A percentile compares a stretch with the other conserved stretches of the same genome.
phyloP scores from a whole-genome alignment of 345 rosid species.

The Moringa oleifera region DNA sequence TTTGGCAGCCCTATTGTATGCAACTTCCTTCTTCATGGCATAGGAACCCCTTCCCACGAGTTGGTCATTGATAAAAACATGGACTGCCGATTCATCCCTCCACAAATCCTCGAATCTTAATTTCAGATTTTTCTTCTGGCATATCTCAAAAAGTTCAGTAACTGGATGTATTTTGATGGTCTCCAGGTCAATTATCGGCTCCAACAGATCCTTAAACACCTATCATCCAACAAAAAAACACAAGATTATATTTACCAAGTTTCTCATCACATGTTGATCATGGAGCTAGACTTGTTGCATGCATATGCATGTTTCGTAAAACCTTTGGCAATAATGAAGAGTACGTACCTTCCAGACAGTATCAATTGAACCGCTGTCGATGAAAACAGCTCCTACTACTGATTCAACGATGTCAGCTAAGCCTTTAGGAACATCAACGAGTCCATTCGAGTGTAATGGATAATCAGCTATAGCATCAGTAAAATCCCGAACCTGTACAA shows the following conservation, averaged over 20 bases:
- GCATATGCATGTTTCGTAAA: too few species aligned
- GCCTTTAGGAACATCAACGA: slow-evolving; percentile 44
- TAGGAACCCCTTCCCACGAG: slow-evolving; percentile 36
- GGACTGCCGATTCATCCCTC: slow-evolving; percentile 26
- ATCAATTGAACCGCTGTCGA: slow-evolving; percentile 35
- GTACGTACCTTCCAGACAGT: slow-evolving; percentile 44
- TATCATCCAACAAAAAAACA: too few species aligned
- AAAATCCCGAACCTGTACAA: slow-evolving; percentile 41
- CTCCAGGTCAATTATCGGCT: slow-evolving; percentile 42
- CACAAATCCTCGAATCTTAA: slow-evolving; percentile 41
- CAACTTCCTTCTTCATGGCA: slow-evolving; percentile 46
- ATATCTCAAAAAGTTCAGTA: slow-evolving; percentile 41
- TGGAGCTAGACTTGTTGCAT: too few species aligned
- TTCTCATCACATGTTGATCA: too few species aligned
- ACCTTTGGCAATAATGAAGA: too few species aligned
- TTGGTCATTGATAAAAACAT: slow-evolving; percentile 32
- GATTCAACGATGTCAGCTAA: slow-evolving; percentile 66
- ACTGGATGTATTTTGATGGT: slow-evolving; percentile 39
- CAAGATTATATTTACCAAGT: too few species aligned
- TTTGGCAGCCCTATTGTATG: slow-evolving; percentile 53
- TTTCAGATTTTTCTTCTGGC: slow-evolving; percentile 50
- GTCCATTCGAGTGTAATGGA: slow-evolving; percentile 59
- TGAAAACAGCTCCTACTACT: slow-evolving; percentile 45
- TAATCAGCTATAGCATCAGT: slow-evolving; percentile 27
- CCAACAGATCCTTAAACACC: slow-evolving; percentile 50